These are phyloP conservation scores for Lasiodiplodia citricola DNA, from an alignment of 2,329 filamentous ascomycete genomes.

Conservation along the genomic window DNA sequence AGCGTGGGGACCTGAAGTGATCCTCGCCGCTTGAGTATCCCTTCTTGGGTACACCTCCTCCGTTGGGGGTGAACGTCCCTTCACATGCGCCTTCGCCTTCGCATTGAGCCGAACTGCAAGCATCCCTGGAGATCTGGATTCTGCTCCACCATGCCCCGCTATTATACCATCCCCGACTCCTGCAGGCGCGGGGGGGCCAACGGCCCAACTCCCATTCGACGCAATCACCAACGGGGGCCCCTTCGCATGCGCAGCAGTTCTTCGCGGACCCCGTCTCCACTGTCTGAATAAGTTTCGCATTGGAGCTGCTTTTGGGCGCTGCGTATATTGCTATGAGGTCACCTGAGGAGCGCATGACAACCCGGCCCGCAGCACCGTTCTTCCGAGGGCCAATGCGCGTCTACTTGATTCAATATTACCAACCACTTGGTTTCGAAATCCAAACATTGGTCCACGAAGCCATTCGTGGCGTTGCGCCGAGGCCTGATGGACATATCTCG, in stretches of 20 bases:
- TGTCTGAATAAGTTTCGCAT: background rate
- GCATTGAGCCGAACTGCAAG: background rate
- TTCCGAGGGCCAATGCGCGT: constrained; percentile 4
- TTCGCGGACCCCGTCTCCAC: background rate
- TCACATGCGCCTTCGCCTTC: constrained; percentile 3
- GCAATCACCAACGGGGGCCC: no score
- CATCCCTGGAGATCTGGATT: constrained; percentile 8
- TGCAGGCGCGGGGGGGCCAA: background rate
- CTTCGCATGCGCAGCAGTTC: no score
- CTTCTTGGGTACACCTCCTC: background rate
- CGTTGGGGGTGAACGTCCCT: background rate
- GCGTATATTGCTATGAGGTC: background rate
- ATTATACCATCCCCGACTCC: background rate
- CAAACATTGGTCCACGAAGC: background rate
- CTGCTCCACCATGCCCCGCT: background rate
- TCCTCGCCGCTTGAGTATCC: background rate
- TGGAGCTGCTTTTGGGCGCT: background rate
- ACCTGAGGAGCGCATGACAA: constrained; percentile 18
- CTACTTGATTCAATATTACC: background rate
- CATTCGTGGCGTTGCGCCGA: no score
- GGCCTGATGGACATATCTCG: background rate
- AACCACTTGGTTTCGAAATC: background rate
- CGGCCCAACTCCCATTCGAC: no score
- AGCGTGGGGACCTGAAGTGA: background rate
- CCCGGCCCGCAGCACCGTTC: constrained; percentile 7